Conservation (phyloP, 768 basidiomycete genomes). For the Boletus barrowsii region DNA sequence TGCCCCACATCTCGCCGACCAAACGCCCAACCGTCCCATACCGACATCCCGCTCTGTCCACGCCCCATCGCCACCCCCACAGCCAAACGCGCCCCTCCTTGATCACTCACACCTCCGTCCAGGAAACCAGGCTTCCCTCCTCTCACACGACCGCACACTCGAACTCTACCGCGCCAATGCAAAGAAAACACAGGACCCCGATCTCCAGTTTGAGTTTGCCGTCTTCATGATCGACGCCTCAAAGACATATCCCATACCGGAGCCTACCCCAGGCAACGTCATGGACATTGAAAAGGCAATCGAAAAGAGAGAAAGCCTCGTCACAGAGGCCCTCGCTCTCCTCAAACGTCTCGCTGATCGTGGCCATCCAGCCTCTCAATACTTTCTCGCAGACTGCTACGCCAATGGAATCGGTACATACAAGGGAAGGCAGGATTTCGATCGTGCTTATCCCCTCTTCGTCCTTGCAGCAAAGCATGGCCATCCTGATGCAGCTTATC, state of each 20-base stretch:
- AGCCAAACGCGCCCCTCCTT: constrained; percentile 57
- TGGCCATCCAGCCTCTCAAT: constrained; percentile 92
- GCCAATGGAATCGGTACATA: constrained; percentile 96
- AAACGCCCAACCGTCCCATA: constrained; percentile 32
- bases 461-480: constrained; percentile 96
- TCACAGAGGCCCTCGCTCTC: constrained; percentile 82
- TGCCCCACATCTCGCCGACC: constrained; percentile 26
- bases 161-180: constrained; percentile 97
- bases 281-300: constrained; percentile 77
- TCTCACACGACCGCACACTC: constrained; percentile 93
- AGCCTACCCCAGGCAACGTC: constrained; percentile 65
- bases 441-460: constrained; percentile 94
- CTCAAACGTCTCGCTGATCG: constrained; percentile 91
- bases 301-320: constrained; percentile 82
- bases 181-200: constrained; percentile 97
- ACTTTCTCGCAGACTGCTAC: constrained; percentile 97
- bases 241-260: constrained; percentile 80
- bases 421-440: constrained; percentile 91
- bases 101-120: constrained; percentile 93
- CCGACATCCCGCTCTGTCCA: constrained; percentile 54
- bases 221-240: constrained; percentile 99
- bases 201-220: constrained; percentile 96
- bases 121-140: constrained; percentile 87
- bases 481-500: constrained; percentile 92
- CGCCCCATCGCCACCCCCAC: constrained; percentile 60